Evolutionary conservation across 2,329 filamentous ascomycete genomes (phyloP), one percentile per base, ranked within the genome.

Genomic region (Exophiala dermatitidis): DNA sequence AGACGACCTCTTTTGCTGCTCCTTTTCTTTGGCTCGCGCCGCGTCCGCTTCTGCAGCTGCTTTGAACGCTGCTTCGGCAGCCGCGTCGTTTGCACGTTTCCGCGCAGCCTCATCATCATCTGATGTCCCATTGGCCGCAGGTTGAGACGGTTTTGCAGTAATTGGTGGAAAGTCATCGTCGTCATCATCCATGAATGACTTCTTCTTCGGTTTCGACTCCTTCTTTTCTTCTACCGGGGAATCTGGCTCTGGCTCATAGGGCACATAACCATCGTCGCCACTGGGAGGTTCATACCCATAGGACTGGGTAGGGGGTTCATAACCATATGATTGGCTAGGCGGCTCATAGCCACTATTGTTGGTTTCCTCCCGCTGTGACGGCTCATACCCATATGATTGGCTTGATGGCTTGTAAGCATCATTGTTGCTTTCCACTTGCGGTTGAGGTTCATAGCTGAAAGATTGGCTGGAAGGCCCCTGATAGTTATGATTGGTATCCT

Each of bases 161-260:
- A 43, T 32, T 5, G 33, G 48, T 43, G 53, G 45, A 46, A 56
- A 59, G 46, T 58, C 42, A 46, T 57, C 59, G 32, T 53, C 70
- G 28, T 88, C 86, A 8, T 90, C 85, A 30, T 91, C 87, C 79
- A 93, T 87, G 63, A 89, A 83, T 26, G 80, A 82, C 67, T 86
- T 90, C 72, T 87, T 88, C 70, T 87, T 87, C 0, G 78, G 75
- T 62, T 80, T 84, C 48, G 76, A 73, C 4, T 78, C 74, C 6
- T 74, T 73, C 28, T 75, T 69, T 31, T 71, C 60, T 8, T 78
- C 74, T 4, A 75, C 74, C 2, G 81, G 75, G 28, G 83, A 75
- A 44, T 81, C 77, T 1, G 79, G 65, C 31, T 71, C 65, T 4
- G 65, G 59, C 29, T 65, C 63, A 41, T 71, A 64, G 12, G 64